Evolutionary conservation across 768 basidiomycete species (phyloP), one percentile per base, ranked within the genome.

Genomic region (Rhodocollybia butyracea): DNA sequence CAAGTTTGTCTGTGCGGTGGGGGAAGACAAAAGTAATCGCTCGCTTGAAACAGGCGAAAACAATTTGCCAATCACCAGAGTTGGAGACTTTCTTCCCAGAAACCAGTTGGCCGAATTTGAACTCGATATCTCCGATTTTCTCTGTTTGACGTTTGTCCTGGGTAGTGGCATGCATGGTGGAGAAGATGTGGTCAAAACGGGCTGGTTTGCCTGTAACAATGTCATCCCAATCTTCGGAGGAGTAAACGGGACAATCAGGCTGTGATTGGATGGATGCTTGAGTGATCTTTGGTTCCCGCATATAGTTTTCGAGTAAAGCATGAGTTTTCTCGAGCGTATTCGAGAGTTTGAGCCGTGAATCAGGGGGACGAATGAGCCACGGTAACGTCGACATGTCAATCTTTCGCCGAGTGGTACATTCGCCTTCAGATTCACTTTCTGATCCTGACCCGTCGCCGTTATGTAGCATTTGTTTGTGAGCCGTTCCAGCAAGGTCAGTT

Each of bases 51-150:
- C 34, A 29, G 11, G 27, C 54, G 13, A 24, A 61, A 5, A 48
- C 47, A 26, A 61, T 56, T n/a, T 39, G 53, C 60, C 60, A 61
- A 0, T 32, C 26, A 2, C 57, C 60, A 3, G 45, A 29, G n/a
- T 42, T 59, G 19, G 11, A 11, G n/a, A 61, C 54, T 2, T 29
- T 2, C 21, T 51, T 60, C 1, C 31, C 29, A 3, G 55, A 60
- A 0, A 46, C 48, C 24, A 42, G 40, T 0, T 39, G n/a, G 0
- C 61, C 58, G 30, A 63, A 51, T n/a, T 46, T 34, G 30, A 63
- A 27, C 34, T 61, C 60, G n/a, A 63, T 7, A 8, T 55, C 55
- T 3, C 46, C 50, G 31, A 45, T 2, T 24, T 36, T 56, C 54
- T 34, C 46, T 17, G 31, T 43, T 24, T 43, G 10, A 10, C 24